A percentile compares a stretch with the other conserved stretches of the same genome.
phyloP scores from a whole-genome alignment of 2,329 filamentous ascomycete genomes.

The Arthroderma sp. region DNA sequence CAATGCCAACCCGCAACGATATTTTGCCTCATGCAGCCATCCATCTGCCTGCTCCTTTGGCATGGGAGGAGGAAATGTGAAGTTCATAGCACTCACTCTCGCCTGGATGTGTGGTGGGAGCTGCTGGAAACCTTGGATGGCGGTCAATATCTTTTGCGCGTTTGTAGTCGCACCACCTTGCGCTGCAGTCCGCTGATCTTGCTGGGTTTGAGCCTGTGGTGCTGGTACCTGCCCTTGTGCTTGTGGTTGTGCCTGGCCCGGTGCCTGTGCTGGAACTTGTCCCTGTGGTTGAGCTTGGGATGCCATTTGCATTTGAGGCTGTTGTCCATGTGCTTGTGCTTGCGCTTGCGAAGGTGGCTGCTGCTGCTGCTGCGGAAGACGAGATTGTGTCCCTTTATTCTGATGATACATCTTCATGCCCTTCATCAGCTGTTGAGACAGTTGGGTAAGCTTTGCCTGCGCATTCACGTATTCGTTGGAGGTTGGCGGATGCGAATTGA shows the following conservation, averaged over 20 bases:
- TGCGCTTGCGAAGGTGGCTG: slow-evolving; percentile 7
- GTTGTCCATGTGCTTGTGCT: slow-evolving; percentile 5
- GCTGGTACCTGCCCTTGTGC: slow-evolving; percentile 12
- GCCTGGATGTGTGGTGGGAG: slow-evolving; percentile 33
- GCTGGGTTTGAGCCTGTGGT: slow-evolving; percentile 16
- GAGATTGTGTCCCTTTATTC: slow-evolving; percentile 18
- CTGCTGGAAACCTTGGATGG: slow-evolving; percentile 19
- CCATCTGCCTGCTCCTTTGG: slow-evolving; percentile 29
- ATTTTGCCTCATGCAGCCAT: slow-evolving; percentile 35
- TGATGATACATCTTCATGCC: slow-evolving; percentile 35
- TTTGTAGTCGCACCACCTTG: slow-evolving; percentile 26
- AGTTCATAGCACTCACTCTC: slow-evolving; percentile 32
- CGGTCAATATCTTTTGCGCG: too few species aligned
- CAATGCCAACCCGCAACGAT: slow-evolving; percentile 35
- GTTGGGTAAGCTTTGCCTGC: slow-evolving; percentile 37
- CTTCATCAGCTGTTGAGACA: slow-evolving; percentile 40
- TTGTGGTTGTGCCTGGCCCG: slow-evolving; percentile 17
- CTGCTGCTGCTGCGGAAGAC: slow-evolving; percentile 15
- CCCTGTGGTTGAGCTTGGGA: slow-evolving; percentile 1
- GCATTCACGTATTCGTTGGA: slow-evolving; percentile 38
- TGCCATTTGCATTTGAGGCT: slow-evolving; percentile 7
- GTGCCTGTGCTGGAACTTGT: not conserved
- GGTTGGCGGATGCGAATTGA: slow-evolving; percentile 36
- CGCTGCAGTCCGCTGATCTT: slow-evolving; percentile 9
- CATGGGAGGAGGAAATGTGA: slow-evolving; percentile 34